Base-by-base conservation (phyloP, 768 basidiomycete genomes). In the Podaxis sp. region DNA sequence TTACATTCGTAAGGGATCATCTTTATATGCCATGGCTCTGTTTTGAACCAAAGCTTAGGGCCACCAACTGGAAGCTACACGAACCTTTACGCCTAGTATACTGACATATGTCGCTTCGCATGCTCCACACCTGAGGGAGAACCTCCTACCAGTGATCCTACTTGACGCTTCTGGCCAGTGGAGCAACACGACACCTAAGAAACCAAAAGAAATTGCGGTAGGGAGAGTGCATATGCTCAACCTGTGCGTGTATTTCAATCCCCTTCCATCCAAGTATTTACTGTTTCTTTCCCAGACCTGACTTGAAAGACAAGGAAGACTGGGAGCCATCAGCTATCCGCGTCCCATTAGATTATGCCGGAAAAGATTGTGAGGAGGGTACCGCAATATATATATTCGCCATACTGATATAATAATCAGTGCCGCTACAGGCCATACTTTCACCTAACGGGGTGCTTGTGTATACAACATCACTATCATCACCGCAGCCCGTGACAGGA, bases 391-490 rank as follows among this genome's bases (percentile, higher is more conserved):
- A 1, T 40, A 24, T 54, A 52, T 59, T 39, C 40, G 46, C 61
- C 24, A 46, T 67, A 44, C 67, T 13, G 59, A 44, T 63, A 61
- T 49, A 12, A 3, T 4, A 2, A 54, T 15, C 64, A 93, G 90
- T 89, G 61, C 87, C 89, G 3, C 69, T 86, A 28, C 80, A 78
- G 63, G 80, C 82, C 15, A 73, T 74, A 0, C 59, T 80, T 2
- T 93, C 92, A 4, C 89, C 83, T 36, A 91, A 88, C 67, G 74
- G 79, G 55, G 72, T 76, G 11, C 75, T 90, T 44, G 64, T 90
- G 8, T 88, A 84, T 67, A 80, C 82, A 7, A 65, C 82, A 3
- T 80, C 87, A 4, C 79, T 82, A 1, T 77, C 83, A 39, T 65
- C 76, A 30, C 77, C 74, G 65, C 68, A 76, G 12, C 64, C 73